Base-by-base conservation (phyloP, 768 basidiomycete species). In the Rhizopogon vinicolor region DNA sequence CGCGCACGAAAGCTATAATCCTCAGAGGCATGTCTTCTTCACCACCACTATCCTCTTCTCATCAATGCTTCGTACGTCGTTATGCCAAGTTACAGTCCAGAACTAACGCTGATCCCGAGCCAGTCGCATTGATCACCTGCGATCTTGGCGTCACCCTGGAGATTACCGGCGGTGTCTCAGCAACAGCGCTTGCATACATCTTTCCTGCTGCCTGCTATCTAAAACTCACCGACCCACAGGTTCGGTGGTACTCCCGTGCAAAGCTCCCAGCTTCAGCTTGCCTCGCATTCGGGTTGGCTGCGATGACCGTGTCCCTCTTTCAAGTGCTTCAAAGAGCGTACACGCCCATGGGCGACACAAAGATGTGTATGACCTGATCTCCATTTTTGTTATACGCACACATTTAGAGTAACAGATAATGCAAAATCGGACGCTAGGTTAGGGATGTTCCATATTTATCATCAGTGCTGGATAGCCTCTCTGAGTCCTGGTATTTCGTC, bases 121-220 rank as follows among this genome's bases (percentile, higher is more conserved):
- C 65, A 95, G 94, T 97, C 56, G 84, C 96, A 5, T 78, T 98
- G 53, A 78, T 94, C 55, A 98, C 96, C 1, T 97, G 94, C 67
- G 96, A 99, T 69, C 81, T 99, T 13, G 97, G 97, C n/a, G 88
- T 98, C 44, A 97, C 96, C 74, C 86, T 99, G 40, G 97, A 99
- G 74, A 89, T 99, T 43, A 95, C 94, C 0, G 97, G 97, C n/a
- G 96, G 96, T n/a, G 81, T 91, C 10, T 91, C 91, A 13, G 91
- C 91, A 5, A 93, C 93, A 0, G 85, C 93, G 0, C 80, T 98
- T 9, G 96, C 96, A 3, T 98, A 87, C 74, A 93, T 98, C 60
- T 93, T 93, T 67, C 89, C 93, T 9, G 87, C 93, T 0, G 85
- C 83, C 2, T 96, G 93, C 68, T 93, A 90, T 74, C 73, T 91